Base-by-base conservation (phyloP, 306 rosid species). In the Cicer cuneatum region DNA sequence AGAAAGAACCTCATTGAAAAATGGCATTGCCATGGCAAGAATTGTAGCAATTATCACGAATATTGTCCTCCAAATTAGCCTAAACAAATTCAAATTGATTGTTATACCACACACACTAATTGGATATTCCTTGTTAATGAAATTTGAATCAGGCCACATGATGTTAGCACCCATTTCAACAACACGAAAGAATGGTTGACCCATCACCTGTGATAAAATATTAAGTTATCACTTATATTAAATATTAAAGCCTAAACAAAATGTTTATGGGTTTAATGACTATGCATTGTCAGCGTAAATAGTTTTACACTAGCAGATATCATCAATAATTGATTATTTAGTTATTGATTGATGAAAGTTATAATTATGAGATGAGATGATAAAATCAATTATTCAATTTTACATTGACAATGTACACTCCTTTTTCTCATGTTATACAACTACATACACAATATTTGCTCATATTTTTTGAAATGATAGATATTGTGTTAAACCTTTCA, bases 1-100 rank as follows among this genome's bases (percentile, higher is more conserved):
- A 5, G 85, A 83, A 24, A 92, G 87, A 80, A 88, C 63, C 51
- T 87, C 83, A 7, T 85, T 82, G 89, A 89, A 90, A 76, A 87
- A 90, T 1, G 93, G 89, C 79, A 90, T 74, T 9, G 84, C 81
- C 87, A 83, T 85, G 6, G 89, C 88, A 1, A 84, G 56, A 51
- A 79, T 35, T 2, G 88, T 85, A 2, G 72, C 85, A 5, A 81
- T 0, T 13, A 73, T 84, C 71, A 86, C 92, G 66, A 87, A 85
- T 7, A 78, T 5, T 0, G 87, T 88, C 75, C 98, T 87, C 98
- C 93, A 90, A 75, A 66, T 67, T 59, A 88, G 53, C 83, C 90
- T 82, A 33, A 92, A 85, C 66, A 72, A 7, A 81, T 92, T 89
- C 14, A 89, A 4, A 3, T 13, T 77, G 39, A 83, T 10, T 18